Percentiles rank a stretch among this genome's conserved stretches.
Evolutionary conservation across 2,329 filamentous ascomycete species (phyloP).

Genomic region (Ceratocystiopsis sp.): DNA sequence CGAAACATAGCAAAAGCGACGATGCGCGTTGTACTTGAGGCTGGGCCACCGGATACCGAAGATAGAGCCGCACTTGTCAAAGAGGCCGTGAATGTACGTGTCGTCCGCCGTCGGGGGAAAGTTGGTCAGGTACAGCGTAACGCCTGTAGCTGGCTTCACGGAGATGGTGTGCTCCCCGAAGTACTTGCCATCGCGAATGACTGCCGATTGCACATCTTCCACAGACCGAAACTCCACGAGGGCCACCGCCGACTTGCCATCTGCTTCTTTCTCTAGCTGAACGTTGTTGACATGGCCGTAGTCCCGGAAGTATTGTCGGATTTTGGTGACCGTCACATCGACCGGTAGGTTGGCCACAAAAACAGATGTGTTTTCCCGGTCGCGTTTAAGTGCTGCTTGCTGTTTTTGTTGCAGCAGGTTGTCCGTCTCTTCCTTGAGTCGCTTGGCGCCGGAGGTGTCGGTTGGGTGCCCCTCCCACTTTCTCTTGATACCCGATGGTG

Average conservation of each 20-base stretch:
- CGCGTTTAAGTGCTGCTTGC: constrained; percentile 43
- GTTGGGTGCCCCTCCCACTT: constrained; percentile 47
- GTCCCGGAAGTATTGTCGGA: constrained; percentile 82
- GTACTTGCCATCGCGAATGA: constrained; percentile 65
- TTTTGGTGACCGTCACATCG: constrained; percentile 50
- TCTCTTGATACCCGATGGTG: constrained; percentile 37
- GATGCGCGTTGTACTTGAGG: constrained; percentile 71
- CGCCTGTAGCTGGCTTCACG: constrained; percentile 56
- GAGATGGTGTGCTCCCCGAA: constrained; percentile 57
- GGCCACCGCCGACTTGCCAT: constrained; percentile 47
- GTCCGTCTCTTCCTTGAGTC: constrained; percentile 30
- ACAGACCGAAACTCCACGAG: constrained; percentile 70
- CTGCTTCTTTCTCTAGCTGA: constrained; percentile 45
- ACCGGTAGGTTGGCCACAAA: constrained; percentile 62
- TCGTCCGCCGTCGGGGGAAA: constrained; percentile 68
- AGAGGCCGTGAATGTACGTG: constrained; percentile 48
- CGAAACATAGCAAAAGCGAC: constrained; percentile 93
- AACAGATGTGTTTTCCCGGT: constrained; percentile 79
- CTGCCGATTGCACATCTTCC: constrained; percentile 67
- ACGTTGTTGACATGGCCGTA: constrained; percentile 74
- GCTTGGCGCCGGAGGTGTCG: constrained; percentile 44
- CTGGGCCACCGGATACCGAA: constrained; percentile 80
- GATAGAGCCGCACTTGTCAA: constrained; percentile 62
- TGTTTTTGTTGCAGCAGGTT: constrained; percentile 8
- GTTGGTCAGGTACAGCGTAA: constrained; percentile 82